A percentile compares a stretch with the other conserved stretches of the same genome.
Conservation (phyloP, 495 filamentous ascomycete species). For the Astrothelium macrocarpum region DNA sequence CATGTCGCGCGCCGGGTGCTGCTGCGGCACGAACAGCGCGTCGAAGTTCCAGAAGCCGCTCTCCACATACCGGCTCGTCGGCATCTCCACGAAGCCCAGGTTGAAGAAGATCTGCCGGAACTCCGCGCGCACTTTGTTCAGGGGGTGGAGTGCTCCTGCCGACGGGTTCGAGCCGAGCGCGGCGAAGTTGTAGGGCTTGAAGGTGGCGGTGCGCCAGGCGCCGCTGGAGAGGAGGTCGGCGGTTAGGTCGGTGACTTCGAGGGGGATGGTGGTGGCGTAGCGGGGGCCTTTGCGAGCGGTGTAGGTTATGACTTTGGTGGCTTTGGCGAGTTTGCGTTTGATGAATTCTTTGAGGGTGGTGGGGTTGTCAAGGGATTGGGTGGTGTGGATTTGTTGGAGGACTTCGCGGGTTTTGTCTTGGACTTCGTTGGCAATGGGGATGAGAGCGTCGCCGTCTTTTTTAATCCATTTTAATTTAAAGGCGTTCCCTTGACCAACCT, state of each 20-base stretch:
- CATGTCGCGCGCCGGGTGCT: conserved; percentile 90
- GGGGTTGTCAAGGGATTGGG: conserved; percentile 53
- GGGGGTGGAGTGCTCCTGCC: conserved; percentile 81
- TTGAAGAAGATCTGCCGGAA: conserved; percentile 98
- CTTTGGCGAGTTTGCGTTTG: conserved; percentile 75
- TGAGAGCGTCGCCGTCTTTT: conserved; percentile 49
- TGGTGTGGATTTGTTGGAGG: conserved; percentile 58
- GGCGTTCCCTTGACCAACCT: conserved; percentile 88
- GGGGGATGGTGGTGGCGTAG: conserved; percentile 72
- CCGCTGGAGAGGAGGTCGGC: conserved; percentile 81
- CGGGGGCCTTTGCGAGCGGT: conserved; percentile 75
- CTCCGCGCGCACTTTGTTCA: conserved; percentile 89
- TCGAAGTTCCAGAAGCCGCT: conserved; percentile 99
- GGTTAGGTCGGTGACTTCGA: conserved; percentile 92
- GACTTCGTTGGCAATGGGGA: conserved; percentile 39
- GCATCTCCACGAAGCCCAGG: conserved; percentile 79
- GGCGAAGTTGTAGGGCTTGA: conserved; percentile 98
- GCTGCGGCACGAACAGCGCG: conserved; percentile 91
- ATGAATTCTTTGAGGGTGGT: conserved; percentile 71
- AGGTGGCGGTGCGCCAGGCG: conserved; percentile 71
- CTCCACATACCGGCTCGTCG: conserved; percentile 72
- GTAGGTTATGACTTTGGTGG: conserved; percentile 79
- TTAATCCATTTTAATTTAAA: conserved; percentile 96
- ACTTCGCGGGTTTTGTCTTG: conserved; percentile 68
- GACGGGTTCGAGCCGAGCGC: conserved; percentile 70